phyloP scores from a whole-genome alignment of 1,284 basidiomycete species.

The Leccinum ponderosum region DNA sequence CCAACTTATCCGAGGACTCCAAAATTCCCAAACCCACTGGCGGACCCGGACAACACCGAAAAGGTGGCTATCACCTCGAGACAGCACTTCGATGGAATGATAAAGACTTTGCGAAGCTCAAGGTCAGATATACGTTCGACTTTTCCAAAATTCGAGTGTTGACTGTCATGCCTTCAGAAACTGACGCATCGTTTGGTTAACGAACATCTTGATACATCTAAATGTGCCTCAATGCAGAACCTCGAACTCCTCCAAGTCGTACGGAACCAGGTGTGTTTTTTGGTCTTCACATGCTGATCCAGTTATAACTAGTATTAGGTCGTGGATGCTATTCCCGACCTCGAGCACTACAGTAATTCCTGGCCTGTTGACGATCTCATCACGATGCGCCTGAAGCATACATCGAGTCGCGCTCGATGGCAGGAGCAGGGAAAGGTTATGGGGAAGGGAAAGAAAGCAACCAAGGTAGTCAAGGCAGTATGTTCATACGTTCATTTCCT shows the following conservation, averaged over 20 bases:
- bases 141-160: not conserved
- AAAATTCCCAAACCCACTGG: not conserved
- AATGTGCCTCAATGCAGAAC: not conserved
- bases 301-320: not conserved
- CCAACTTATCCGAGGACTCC: not conserved
- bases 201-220: not conserved
- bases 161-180: not conserved
- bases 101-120: not conserved
- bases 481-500: no score
- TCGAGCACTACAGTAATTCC: not conserved
- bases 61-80: not conserved
- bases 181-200: not conserved
- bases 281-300: not conserved
- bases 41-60: not conserved
- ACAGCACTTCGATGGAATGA: not conserved
- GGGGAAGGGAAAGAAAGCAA: no score
- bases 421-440: not conserved
- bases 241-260: not conserved
- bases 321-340: not conserved
- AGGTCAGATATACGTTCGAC: not conserved
- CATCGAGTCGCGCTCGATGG: not conserved
- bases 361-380: not conserved
- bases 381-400: conserved; percentile 10
- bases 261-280: not conserved
- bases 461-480: no score